A percentile compares a stretch with the other conserved stretches of the same genome.
Evolutionary conservation across 108 stramenopile species (phyloP).

Genomic region (Asterionellopsis glacialis): DNA sequence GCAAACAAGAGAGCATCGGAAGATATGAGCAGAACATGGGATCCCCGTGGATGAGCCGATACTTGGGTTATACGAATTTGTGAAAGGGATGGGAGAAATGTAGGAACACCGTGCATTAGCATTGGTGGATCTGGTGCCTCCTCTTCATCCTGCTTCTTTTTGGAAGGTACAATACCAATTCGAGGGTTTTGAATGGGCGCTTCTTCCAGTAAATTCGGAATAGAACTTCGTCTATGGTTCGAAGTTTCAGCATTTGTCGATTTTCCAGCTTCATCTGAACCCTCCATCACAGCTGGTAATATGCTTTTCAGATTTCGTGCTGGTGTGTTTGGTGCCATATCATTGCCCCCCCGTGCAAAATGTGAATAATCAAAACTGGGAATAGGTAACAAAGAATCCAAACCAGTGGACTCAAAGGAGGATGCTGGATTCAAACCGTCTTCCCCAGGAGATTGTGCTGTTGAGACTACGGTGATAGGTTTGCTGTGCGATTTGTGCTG

Average conservation of each 20-base stretch:
- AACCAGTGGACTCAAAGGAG: neutral
- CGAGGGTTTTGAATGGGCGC: slow-evolving; percentile 1
- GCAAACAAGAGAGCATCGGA: slow-evolving; percentile 72
- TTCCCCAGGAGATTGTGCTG: neutral
- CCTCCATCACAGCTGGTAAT: neutral
- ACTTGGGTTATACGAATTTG: slow-evolving; percentile 62
- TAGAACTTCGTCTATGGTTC: neutral
- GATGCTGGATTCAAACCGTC: neutral
- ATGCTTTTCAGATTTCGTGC: neutral
- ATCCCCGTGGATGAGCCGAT: slow-evolving; percentile 75
- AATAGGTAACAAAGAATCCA: slow-evolving; percentile 1
- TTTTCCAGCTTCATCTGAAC: neutral
- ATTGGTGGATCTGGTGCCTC: slow-evolving; percentile 8
- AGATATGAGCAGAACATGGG: slow-evolving; percentile 74
- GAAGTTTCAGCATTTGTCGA: slow-evolving; percentile 1
- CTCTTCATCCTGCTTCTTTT: slow-evolving; percentile 26
- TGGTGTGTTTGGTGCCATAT: slow-evolving; percentile 11
- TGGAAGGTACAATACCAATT: slow-evolving; percentile 8
- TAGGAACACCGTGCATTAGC: slow-evolving; percentile 63
- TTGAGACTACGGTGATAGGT: neutral
- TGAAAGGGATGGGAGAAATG: slow-evolving; percentile 54
- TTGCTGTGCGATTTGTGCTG: neutral
- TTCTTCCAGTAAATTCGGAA: neutral
- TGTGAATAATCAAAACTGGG: slow-evolving; percentile 63
- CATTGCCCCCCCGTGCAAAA: slow-evolving; percentile 29